Evolutionary conservation across 169 alveolate species (phyloP).

Genomic region (Eimeria brunetti): DNA sequence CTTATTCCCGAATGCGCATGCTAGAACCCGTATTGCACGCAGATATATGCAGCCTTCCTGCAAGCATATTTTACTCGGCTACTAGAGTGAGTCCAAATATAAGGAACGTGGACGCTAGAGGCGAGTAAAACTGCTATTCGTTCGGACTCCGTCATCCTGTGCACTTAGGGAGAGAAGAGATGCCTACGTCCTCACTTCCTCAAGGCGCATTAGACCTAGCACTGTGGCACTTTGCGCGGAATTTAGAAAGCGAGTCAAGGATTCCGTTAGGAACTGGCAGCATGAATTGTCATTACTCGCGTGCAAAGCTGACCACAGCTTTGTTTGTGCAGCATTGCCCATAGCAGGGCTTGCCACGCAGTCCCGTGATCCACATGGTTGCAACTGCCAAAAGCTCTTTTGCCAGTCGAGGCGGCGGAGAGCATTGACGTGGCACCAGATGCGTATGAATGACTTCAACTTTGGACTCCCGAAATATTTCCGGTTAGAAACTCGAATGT

Average conservation of each 20-base stretch:
- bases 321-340: background rate
- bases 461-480: background rate
- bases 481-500: slow-evolving; percentile 35
- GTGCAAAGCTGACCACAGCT: background rate
- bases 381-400: background rate
- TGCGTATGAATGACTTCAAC: background rate
- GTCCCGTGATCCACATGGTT: background rate
- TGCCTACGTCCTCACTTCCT: background rate
- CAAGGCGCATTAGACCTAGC: background rate
- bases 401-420: background rate
- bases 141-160: background rate
- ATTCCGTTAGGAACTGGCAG: background rate
- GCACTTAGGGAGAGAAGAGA: background rate
- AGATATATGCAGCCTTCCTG: background rate
- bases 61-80: background rate
- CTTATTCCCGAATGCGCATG: background rate
- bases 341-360: background rate
- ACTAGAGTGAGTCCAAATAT: background rate
- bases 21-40: background rate
- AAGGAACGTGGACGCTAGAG: background rate
- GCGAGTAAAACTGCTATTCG: background rate
- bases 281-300: background rate
- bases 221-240: background rate
- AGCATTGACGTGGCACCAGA: background rate
- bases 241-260: background rate